Percentiles rank a stretch among this genome's conserved stretches.
Conservation (phyloP, 1,284 basidiomycete species). For the Phellinidium pouzarii region DNA sequence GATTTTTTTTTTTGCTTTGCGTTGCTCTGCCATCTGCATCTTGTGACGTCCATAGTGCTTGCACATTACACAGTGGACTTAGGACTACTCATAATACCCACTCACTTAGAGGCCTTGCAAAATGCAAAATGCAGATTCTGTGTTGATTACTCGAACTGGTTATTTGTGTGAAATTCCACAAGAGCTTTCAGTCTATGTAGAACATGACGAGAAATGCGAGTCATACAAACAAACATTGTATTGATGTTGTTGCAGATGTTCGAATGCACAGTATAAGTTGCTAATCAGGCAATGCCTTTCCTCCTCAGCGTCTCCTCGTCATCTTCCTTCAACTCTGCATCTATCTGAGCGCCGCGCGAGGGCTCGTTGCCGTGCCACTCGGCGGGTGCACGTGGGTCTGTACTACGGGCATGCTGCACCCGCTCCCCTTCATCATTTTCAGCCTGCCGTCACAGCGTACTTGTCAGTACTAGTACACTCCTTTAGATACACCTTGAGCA, state of each 20-base stretch:
- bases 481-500: background rate
- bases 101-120: background rate
- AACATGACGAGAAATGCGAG: no score
- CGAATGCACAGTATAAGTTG: background rate
- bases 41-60: background rate
- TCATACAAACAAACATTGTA: no score
- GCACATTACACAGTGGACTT: background rate
- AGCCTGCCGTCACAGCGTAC: background rate
- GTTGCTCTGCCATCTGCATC: background rate
- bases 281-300: conserved; percentile 39
- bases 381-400: conserved; percentile 39
- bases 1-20: background rate
- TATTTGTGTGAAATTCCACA: no score
- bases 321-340: conserved; percentile 47
- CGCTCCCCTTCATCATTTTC: conserved; percentile 22
- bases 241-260: background rate
- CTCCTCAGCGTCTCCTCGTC: conserved; percentile 41
- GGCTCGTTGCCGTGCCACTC: conserved; percentile 52
- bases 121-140: background rate
- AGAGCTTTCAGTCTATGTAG: no score
- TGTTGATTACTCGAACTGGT: no score
- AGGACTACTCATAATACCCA: background rate
- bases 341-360: conserved; percentile 52
- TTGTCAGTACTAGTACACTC: background rate
- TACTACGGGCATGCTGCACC: conserved; percentile 24